Conservation (phyloP, 2,329 filamentous ascomycete species). For the Tolypocladium tundrense region DNA sequence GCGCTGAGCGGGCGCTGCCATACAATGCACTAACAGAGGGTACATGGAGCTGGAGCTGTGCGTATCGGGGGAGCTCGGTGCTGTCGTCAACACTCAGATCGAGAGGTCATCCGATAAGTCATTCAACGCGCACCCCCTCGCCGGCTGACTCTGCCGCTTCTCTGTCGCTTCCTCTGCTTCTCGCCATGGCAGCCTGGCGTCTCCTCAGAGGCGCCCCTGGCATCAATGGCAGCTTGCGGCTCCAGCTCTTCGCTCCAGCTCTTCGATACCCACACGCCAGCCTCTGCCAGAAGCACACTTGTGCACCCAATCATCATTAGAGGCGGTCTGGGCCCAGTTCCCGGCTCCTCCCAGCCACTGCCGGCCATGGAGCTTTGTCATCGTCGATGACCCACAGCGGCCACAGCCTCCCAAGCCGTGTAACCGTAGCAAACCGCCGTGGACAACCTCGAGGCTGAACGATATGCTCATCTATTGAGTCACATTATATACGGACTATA, state of each 20-base stretch:
- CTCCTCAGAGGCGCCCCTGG: too few species aligned
- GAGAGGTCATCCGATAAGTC: neutral
- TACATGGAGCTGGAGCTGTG: neutral
- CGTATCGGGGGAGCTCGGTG: neutral
- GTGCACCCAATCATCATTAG: too few species aligned
- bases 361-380: neutral
- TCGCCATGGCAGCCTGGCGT: neutral
- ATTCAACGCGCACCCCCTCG: neutral
- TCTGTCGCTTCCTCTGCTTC: neutral
- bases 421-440: neutral
- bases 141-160: neutral
- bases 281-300: too few species aligned
- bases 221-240: too few species aligned
- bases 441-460: neutral
- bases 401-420: neutral
- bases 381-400: neutral
- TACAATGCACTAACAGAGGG: neutral
- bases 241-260: too few species aligned
- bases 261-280: too few species aligned
- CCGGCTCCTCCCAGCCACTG: too few species aligned
- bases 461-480: neutral
- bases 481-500: neutral
- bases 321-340: too few species aligned
- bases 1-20: neutral
- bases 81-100: neutral